Evolutionary conservation across 352 stramenopile species (phyloP).

Genomic region (Phytophthora pini): DNA sequence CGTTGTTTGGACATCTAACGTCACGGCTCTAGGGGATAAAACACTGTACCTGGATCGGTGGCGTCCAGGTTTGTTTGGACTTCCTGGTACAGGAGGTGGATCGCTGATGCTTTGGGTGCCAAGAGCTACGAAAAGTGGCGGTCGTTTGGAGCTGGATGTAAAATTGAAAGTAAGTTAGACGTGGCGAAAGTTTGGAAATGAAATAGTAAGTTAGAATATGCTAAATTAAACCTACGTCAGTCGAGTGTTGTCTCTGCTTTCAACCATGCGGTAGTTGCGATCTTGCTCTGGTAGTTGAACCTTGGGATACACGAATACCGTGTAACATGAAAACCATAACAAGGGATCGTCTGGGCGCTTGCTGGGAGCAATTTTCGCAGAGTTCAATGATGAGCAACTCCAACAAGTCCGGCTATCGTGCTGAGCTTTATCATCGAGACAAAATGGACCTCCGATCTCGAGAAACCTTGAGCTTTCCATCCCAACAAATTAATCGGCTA

Average conservation of each 20-base stretch:
- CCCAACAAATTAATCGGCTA: neutral
- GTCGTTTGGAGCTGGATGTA: conserved; percentile 8
- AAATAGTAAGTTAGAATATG: neutral
- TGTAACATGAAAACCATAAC: neutral
- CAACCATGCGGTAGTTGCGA: neutral
- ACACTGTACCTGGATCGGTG: conserved; percentile 26
- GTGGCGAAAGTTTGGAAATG: neutral
- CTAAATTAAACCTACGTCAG: neutral
- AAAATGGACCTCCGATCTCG: conserved; percentile 11
- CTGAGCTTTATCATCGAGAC: neutral
- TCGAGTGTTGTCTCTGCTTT: neutral
- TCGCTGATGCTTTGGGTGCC: conserved; percentile 33
- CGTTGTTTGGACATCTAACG: conserved; percentile 17
- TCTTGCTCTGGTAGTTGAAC: conserved; percentile 7
- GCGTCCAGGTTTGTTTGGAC: conserved; percentile 22
- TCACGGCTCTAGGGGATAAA: conserved; percentile 23
- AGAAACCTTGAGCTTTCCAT: neutral
- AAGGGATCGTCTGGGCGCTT: neutral
- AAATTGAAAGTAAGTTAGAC: conserved; percentile 11
- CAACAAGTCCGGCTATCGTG: conserved; percentile 9
- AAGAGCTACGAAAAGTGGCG: conserved; percentile 6
- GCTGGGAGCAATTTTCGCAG: neutral
- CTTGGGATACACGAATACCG: neutral
- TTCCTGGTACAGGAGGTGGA: conserved; percentile 35
- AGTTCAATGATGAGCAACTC: conserved; percentile 22